These are phyloP conservation scores for Calonectria pauciramosa DNA, from an alignment of 2,329 filamentous ascomycete genomes.

Conservation along the genomic window DNA sequence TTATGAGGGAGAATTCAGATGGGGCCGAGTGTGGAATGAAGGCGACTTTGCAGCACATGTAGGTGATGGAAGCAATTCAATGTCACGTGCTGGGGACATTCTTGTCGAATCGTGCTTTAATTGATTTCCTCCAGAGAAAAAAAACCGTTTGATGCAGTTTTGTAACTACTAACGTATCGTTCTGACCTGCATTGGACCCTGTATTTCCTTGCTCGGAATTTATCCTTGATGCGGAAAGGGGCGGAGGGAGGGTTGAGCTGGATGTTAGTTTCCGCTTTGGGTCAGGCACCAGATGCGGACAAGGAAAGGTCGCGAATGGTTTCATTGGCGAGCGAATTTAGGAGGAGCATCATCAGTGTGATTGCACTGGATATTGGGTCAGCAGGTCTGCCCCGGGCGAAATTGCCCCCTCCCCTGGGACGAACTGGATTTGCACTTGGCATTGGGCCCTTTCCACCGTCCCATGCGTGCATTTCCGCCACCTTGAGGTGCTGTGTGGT, in stretches of 20 bases:
- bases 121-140: neutral
- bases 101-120: neutral
- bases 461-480: neutral
- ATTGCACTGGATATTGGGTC: slow-evolving; percentile 5
- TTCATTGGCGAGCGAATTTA: slow-evolving; percentile 19
- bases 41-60: neutral
- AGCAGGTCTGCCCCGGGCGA: slow-evolving; percentile 2
- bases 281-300: slow-evolving; percentile 18
- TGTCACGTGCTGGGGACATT: neutral
- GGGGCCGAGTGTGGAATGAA: slow-evolving; percentile 2
- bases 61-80: neutral
- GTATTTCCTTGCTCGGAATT: neutral
- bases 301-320: slow-evolving; percentile 18
- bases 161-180: neutral
- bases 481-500: neutral
- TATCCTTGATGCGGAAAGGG: slow-evolving; percentile 3
- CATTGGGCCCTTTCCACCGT: slow-evolving; percentile 4
- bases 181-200: slow-evolving; percentile 10
- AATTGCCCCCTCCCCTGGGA: neutral
- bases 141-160: neutral
- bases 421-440: neutral
- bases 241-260: neutral
- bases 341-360: neutral
- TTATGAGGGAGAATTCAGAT: neutral
- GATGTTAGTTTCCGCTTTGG: slow-evolving; percentile 13